Conservation (phyloP, 352 stramenopile genomes). For the Phytophthora foliorum region DNA sequence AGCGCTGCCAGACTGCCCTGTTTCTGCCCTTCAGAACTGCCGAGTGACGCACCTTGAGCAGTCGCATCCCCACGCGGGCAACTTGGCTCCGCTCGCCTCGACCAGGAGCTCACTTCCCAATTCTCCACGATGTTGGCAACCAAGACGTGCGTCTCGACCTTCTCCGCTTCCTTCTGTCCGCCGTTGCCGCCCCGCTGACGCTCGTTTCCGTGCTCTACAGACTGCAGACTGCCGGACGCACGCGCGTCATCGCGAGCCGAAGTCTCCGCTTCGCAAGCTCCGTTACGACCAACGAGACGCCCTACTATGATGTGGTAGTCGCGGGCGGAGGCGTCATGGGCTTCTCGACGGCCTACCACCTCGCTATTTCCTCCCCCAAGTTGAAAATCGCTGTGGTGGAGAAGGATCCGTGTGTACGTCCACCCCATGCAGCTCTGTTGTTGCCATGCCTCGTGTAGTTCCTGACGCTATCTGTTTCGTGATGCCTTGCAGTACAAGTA, state of each 20-base stretch:
- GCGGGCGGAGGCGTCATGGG: conserved; percentile 86
- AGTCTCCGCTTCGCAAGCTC: conserved; percentile 38
- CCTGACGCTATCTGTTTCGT: conserved; percentile 15
- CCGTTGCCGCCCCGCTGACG: conserved; percentile 5
- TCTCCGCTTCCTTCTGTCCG: not conserved
- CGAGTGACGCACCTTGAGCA: conserved; percentile 14
- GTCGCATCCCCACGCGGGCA: conserved; percentile 4
- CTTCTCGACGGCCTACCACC: conserved; percentile 88
- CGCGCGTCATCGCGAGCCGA: conserved; percentile 18
- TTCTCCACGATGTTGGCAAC: conserved; percentile 49
- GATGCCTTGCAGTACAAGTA: conserved; percentile 76
- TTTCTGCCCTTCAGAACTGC: conserved; percentile 1
- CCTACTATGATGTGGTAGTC: conserved; percentile 85
- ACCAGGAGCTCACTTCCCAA: conserved; percentile 33
- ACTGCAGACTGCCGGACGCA: conserved; percentile 32
- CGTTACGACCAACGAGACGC: conserved; percentile 29
- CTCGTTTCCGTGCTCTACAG: conserved; percentile 15
- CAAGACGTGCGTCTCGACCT: conserved; percentile 35
- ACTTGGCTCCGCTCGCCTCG: not conserved
- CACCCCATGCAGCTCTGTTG: not conserved
- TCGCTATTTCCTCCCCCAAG: conserved; percentile 71
- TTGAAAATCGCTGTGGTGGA: conserved; percentile 83
- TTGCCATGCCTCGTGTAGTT: not conserved
- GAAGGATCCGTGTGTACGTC: conserved; percentile 69
- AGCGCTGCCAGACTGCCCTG: not conserved